phyloP scores from a whole-genome alignment of 1,284 basidiomycete genomes.

The Ustilago hordei region DNA sequence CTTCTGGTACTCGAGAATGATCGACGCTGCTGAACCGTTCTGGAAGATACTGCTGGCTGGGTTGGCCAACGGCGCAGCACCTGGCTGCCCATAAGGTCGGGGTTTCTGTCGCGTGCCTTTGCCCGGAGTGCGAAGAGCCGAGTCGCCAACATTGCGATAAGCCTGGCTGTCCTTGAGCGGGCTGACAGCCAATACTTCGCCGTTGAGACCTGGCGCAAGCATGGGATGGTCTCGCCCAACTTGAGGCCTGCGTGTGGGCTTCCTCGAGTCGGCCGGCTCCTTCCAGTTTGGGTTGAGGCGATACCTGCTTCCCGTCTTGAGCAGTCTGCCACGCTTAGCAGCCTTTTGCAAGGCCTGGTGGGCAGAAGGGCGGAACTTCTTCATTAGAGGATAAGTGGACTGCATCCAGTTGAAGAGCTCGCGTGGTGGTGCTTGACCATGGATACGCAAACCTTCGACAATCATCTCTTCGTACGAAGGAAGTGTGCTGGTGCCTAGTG shows the following conservation, averaged over 20 bases:
- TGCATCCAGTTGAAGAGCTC: constrained; percentile 65
- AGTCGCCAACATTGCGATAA: constrained; percentile 52
- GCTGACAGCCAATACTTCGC: constrained; percentile 55
- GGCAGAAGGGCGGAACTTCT: constrained; percentile 67
- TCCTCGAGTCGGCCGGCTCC: constrained; percentile 54
- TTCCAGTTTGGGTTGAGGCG: constrained; percentile 63
- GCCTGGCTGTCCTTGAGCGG: constrained; percentile 60
- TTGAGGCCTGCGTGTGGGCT: constrained; percentile 58
- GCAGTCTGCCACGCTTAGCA: constrained; percentile 64
- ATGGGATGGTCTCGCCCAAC: constrained; percentile 61
- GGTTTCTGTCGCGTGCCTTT: constrained; percentile 48
- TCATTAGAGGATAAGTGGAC: constrained; percentile 63
- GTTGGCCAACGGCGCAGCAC: constrained; percentile 58
- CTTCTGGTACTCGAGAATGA: constrained; percentile 61
- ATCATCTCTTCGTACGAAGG: constrained; percentile 67
- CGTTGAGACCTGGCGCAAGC: constrained; percentile 60
- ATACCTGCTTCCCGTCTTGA: constrained; percentile 65
- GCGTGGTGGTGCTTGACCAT: constrained; percentile 59
- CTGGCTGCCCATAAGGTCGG: constrained; percentile 60
- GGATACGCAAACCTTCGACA: constrained; percentile 58
- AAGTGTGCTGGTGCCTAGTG: constrained; percentile 53
- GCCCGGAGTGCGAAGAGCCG: constrained; percentile 19
- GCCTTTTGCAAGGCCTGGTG: constrained; percentile 67
- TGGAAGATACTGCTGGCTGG: constrained; percentile 64
- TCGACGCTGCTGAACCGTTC: constrained; percentile 55